Evolutionary conservation across 306 rosid species (phyloP).

Genomic region (Mucuna pruriens): DNA sequence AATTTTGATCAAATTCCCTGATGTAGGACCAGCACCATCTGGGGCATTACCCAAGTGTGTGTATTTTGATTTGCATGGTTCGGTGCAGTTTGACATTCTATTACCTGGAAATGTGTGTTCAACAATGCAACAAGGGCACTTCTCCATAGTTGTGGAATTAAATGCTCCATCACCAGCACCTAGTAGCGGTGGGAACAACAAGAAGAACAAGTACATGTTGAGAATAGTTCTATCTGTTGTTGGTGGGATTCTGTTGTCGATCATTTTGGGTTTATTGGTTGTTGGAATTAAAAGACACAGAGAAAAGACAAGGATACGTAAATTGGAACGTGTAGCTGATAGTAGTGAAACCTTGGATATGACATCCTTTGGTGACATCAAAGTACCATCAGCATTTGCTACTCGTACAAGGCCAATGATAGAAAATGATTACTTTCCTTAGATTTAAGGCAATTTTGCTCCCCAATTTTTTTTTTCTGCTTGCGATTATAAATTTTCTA

Average conservation of each 20-base stretch:
- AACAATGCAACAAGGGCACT: slow-evolving; percentile 56
- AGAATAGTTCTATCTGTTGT: slow-evolving; percentile 38
- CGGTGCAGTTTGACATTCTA: slow-evolving; percentile 44
- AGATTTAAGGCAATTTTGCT: slow-evolving; percentile 7
- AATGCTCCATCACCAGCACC: slow-evolving; percentile 36
- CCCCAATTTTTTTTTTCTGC: background rate
- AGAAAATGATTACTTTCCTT: slow-evolving; percentile 54
- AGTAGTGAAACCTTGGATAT: slow-evolving; percentile 28
- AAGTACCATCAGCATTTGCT: slow-evolving; percentile 51
- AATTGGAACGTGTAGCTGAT: slow-evolving; percentile 43
- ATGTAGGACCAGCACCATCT: slow-evolving; percentile 13
- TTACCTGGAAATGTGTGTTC: slow-evolving; percentile 50
- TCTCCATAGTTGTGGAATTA: slow-evolving; percentile 55
- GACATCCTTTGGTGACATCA: slow-evolving; percentile 41
- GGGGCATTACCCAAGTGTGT: slow-evolving; percentile 52
- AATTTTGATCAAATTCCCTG: slow-evolving; percentile 47
- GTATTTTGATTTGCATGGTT: slow-evolving; percentile 55
- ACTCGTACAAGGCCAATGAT: slow-evolving; percentile 57
- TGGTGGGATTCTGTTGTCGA: slow-evolving; percentile 42
- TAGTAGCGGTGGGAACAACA: background rate
- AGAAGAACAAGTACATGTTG: background rate
- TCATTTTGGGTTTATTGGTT: slow-evolving; percentile 29
- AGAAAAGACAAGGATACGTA: slow-evolving; percentile 18
- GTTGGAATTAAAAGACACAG: slow-evolving; percentile 13
- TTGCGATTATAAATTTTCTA: background rate